Evolutionary conservation across 495 filamentous ascomycete species (phyloP), one percentile per base, ranked within the genome.

Genomic region (Neurospora sp.): DNA sequence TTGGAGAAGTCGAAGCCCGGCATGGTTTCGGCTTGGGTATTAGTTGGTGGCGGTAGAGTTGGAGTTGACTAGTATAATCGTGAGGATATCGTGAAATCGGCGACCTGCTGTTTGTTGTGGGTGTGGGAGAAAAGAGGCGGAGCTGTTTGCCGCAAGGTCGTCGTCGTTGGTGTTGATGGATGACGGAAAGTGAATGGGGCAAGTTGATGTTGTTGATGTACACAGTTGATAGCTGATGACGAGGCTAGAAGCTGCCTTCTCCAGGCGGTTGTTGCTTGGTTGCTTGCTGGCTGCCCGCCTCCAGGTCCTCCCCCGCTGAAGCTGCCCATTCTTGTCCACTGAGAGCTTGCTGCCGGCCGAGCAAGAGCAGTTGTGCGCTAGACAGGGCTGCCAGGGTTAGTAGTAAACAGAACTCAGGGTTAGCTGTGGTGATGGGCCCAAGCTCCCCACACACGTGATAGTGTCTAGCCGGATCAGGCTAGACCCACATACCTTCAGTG

Each of bases 1-100:
- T 98, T 98, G 80, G 93, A 94, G 88, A 99, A 99, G 86, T 98
- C 96, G 88, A 99, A 98, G 87, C 96, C 96, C 75, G 92, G 90
- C 96, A 99, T 89, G 84, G 83, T 77, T 38, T 37, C 37, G 69
- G 39, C 54, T 34, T 69, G 69, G 39, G 70, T 34, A 69, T 70
- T 54, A 71, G 36, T 59, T 62, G 71, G 36, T 38, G 28, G 62
- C 17, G 38, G 39, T 73, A 69, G 37, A 66, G 28, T 28, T 48
- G 31, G 36, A n/a, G 62, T 17, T 28, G 9, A 19, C 15, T 73
- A 43, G 48, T 21, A 19, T 21, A 28, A 28, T 66, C 54, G 54
- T 34, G 28, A 66, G 28, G 54, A 28, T 66, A 17, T 66, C 54
- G 54, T 66, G 54, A 19, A 34, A 34, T 66, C 15, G 43, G n/a